Evolutionary conservation across 2,329 filamentous ascomycete genomes (phyloP), one percentile per base, ranked within the genome.

Genomic region (Colletotrichum tofieldiae): DNA sequence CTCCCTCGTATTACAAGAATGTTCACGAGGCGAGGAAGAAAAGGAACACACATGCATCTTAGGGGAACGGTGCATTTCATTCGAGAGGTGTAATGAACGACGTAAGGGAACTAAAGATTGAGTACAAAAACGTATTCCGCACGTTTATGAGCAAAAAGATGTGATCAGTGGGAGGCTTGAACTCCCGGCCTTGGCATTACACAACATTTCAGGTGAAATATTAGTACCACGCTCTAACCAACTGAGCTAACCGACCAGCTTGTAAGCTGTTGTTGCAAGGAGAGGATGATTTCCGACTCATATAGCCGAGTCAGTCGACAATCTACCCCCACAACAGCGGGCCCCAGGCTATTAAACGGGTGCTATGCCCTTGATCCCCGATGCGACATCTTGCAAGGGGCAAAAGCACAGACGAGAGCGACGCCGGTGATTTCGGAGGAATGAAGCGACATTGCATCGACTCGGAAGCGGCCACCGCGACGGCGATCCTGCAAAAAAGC

Each of bases 171-270:
- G 58, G 58, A 60, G 58, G 58, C 58, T 60, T 60, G 58, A 60
- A 60, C 58, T 60, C 58, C 58, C 58, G 58, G 41, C 58, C 58
- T 60, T 60, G 58, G 58, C 58, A 60, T 60, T 47, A 60, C 58
- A 5, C 39, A 60, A 60, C 18, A 60, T 60, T 60, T 16, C 58
- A 8, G 26, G 11, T 60, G 58, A 47, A 47, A 60, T 60, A 60
- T 60, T 60, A 60, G 58, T 60, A 60, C 58, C 58, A 60, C 58
- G 58, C 58, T 60, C 41, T 60, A 60, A 60, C 58, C 58, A 60
- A 60, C 58, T 60, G 58, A 60, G 58, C 58, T 60, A 60, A 60
- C 58, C 58, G 58, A 60, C 58, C 58, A 60, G 20, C 18, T 60
- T 47, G 11, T 11, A 32, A 12, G 41, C 56, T 43, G 5, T 60